Conservation (phyloP, 352 stramenopile genomes). For the Globisporangium canariense region DNA sequence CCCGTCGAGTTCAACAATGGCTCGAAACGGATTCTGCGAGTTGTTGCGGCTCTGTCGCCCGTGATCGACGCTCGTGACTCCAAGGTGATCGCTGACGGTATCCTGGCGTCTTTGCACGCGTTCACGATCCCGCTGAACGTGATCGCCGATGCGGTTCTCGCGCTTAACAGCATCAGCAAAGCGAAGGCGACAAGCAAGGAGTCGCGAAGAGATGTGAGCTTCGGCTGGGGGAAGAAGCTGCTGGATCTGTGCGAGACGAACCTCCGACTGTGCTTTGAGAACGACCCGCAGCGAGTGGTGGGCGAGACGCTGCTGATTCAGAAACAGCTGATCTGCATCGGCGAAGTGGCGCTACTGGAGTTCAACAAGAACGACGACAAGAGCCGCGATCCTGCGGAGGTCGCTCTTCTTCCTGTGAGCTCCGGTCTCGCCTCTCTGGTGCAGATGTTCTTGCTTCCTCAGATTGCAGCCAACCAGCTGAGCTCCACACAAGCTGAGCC, state of each 20-base stretch:
- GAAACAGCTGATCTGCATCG: slow-evolving; percentile 78
- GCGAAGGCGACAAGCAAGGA: slow-evolving; percentile 50
- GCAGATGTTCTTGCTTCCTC: slow-evolving; percentile 73
- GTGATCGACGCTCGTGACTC: slow-evolving; percentile 72
- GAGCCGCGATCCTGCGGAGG: slow-evolving; percentile 27
- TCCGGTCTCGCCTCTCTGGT: slow-evolving; percentile 55
- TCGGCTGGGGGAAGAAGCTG: slow-evolving; percentile 63
- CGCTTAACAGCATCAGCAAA: slow-evolving; percentile 78
- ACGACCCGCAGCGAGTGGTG: slow-evolving; percentile 39
- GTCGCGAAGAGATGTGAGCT: slow-evolving; percentile 56
- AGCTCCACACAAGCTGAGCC: slow-evolving; percentile 14
- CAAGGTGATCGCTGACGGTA: slow-evolving; percentile 70
- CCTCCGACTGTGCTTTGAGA: slow-evolving; percentile 60
- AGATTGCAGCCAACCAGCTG: slow-evolving; percentile 35
- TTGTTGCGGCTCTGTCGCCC: slow-evolving; percentile 70
- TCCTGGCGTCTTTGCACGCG: slow-evolving; percentile 63
- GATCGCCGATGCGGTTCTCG: slow-evolving; percentile 69
- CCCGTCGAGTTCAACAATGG: slow-evolving; percentile 67
- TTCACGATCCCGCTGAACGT: slow-evolving; percentile 81
- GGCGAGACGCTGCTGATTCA: slow-evolving; percentile 62
- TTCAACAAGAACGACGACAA: slow-evolving; percentile 80
- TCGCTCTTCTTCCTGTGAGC: slow-evolving; percentile 52
- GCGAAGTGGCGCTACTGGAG: slow-evolving; percentile 74
- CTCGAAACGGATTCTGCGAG: slow-evolving; percentile 78
- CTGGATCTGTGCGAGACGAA: slow-evolving; percentile 62